Conservation (phyloP, 176 grass and related monocot species). For the Carex scoparia region DNA sequence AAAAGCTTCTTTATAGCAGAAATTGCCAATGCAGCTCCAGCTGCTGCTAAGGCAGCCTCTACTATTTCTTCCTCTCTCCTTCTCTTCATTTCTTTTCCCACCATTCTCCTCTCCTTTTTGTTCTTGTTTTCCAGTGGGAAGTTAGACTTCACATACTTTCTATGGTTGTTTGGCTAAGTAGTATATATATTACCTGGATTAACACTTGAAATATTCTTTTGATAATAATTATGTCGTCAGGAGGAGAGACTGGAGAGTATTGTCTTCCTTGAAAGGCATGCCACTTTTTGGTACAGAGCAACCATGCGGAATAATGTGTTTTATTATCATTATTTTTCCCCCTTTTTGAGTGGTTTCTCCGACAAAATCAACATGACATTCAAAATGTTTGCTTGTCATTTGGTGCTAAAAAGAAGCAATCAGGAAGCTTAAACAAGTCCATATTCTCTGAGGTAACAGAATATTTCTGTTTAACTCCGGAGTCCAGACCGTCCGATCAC, state of each 20-base stretch:
- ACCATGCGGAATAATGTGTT: background rate
- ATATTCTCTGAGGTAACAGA: too few relatives aligned
- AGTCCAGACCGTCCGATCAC: too few relatives aligned
- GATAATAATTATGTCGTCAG: background rate
- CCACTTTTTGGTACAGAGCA: background rate
- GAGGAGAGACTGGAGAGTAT: background rate
- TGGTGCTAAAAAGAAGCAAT: background rate
- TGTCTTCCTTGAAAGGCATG: slow-evolving; percentile 36
- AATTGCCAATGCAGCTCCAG: slow-evolving; percentile 54
- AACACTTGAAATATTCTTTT: background rate
- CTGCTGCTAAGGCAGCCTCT: slow-evolving; percentile 62
- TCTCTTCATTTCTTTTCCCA: slow-evolving; percentile 42
- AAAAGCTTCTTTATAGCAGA: slow-evolving; percentile 66
- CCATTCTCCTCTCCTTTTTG: slow-evolving; percentile 6
- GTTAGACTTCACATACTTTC: background rate
- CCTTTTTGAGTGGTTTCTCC: background rate
- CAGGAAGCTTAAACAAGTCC: background rate
- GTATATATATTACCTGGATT: slow-evolving; percentile 11
- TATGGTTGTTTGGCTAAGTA: background rate
- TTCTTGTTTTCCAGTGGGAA: background rate
- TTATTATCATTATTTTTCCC: background rate
- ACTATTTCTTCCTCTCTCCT: slow-evolving; percentile 63
- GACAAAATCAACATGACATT: background rate
- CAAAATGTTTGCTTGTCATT: background rate
- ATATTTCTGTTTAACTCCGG: too few relatives aligned